Conservation (phyloP, 2,329 filamentous ascomycete genomes). For the Colletotrichum neosansevieriae region DNA sequence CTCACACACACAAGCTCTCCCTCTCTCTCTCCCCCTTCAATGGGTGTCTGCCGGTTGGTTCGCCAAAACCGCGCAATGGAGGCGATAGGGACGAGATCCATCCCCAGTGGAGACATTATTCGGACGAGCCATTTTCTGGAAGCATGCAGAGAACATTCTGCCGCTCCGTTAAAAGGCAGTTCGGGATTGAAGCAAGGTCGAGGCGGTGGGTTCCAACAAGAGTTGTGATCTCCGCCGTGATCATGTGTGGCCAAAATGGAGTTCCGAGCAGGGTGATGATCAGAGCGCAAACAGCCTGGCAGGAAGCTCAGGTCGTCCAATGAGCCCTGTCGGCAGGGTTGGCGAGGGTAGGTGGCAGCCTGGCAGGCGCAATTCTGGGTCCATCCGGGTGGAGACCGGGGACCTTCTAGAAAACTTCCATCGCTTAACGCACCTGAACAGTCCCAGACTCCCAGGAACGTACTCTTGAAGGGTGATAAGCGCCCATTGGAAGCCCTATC, state of each 20-base stretch:
- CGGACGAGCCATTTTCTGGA: slow-evolving; percentile 41
- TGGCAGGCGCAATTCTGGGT: slow-evolving; percentile 7
- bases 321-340: slow-evolving; percentile 1
- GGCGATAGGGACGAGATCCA: slow-evolving; percentile 10
- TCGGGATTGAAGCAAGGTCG: not conserved
- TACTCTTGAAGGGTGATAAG: no score
- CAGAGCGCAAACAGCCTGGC: slow-evolving; percentile 2
- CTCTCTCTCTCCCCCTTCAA: not conserved
- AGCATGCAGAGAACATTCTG: slow-evolving; percentile 17
- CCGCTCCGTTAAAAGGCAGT: slow-evolving; percentile 10
- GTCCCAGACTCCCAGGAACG: no score
- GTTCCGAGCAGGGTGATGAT: slow-evolving; percentile 19
- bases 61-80: slow-evolving; percentile 27
- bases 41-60: slow-evolving; percentile 28
- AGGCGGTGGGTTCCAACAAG: slow-evolving; percentile 29
- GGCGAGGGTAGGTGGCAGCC: slow-evolving; percentile 17
- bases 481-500: no score
- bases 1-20: not conserved
- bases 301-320: not conserved
- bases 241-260: slow-evolving; percentile 34
- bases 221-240: slow-evolving; percentile 1
- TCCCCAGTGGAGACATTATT: slow-evolving; percentile 29
- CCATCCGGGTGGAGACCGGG: not conserved
- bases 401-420: slow-evolving; percentile 38
- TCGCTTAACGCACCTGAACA: slow-evolving; percentile 21